Conservation (phyloP, 2,329 filamentous ascomycete genomes). For the Chalaropsis ovoidea region DNA sequence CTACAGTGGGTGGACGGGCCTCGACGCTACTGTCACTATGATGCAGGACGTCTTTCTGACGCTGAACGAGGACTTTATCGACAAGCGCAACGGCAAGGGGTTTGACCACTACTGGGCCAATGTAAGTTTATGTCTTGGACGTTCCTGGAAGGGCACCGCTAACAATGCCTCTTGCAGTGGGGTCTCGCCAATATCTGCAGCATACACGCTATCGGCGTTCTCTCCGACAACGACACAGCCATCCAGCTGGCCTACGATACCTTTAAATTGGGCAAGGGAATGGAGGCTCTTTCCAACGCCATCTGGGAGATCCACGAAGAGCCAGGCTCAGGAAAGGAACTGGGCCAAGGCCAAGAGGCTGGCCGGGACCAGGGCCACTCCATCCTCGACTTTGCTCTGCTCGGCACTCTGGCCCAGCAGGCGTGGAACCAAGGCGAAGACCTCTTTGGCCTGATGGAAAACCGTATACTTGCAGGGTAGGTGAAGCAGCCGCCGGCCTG, state of each 20-base stretch:
- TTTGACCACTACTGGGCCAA: constrained; percentile 1
- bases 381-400: background rate
- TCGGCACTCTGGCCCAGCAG: background rate
- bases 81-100: background rate
- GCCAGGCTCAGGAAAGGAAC: background rate
- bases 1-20: constrained; percentile 29
- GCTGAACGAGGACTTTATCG: background rate
- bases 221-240: background rate
- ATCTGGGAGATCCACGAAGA: background rate
- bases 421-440: constrained; percentile 3
- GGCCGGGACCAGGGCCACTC: background rate
- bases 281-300: background rate
- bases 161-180: background rate
- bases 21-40: constrained; percentile 14
- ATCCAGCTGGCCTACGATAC: background rate
- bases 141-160: background rate
- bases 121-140: background rate
- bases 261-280: background rate
- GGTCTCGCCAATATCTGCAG: background rate
- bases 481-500: too few relatives aligned
- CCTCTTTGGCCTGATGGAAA: background rate
- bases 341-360: background rate
- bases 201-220: background rate
- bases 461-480: background rate
- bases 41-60: constrained; percentile 31